A percentile compares a stretch with the other conserved stretches of the same genome.
These are phyloP conservation scores for Xylaria polymorpha DNA, from an alignment of 2,329 filamentous ascomycete species.

Conservation along the genomic window DNA sequence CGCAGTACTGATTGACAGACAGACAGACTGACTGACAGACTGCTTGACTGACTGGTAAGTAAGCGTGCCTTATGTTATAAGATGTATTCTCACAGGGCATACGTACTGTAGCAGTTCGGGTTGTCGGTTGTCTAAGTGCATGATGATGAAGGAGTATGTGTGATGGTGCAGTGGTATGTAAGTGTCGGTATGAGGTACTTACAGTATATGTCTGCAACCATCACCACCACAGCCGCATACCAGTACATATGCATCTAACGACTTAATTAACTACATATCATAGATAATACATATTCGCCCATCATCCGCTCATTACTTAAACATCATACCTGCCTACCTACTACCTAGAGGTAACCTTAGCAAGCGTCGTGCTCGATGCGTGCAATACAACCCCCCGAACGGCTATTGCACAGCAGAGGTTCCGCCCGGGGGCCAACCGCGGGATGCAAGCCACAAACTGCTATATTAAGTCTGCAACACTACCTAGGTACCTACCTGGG, in stretches of 20 bases:
- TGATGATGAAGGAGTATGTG: not conserved
- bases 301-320: not conserved
- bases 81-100: slow-evolving; percentile 13
- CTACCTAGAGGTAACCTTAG: too few species aligned
- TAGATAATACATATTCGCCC: slow-evolving; percentile 6
- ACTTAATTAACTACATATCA: not conserved
- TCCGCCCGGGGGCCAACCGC: slow-evolving; percentile 31
- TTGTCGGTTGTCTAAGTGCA: slow-evolving; percentile 11
- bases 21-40: not conserved
- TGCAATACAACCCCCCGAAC: slow-evolving; percentile 33
- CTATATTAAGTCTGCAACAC: slow-evolving; percentile 38
- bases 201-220: not conserved
- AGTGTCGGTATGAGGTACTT: not conserved
- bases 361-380: slow-evolving; percentile 21
- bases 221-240: slow-evolving; percentile 9
- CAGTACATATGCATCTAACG: not conserved
- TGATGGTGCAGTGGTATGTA: not conserved
- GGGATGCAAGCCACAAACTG: slow-evolving; percentile 40
- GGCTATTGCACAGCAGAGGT: slow-evolving; percentile 35
- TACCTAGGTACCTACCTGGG: not conserved
- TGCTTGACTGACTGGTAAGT: not conserved
- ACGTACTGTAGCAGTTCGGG: not conserved
- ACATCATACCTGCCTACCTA: too few species aligned
- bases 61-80: slow-evolving; percentile 15
- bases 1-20: not conserved